Evolutionary conservation across 106 monocot genomes (phyloP).

Genomic region (Apostasia ramifera): DNA sequence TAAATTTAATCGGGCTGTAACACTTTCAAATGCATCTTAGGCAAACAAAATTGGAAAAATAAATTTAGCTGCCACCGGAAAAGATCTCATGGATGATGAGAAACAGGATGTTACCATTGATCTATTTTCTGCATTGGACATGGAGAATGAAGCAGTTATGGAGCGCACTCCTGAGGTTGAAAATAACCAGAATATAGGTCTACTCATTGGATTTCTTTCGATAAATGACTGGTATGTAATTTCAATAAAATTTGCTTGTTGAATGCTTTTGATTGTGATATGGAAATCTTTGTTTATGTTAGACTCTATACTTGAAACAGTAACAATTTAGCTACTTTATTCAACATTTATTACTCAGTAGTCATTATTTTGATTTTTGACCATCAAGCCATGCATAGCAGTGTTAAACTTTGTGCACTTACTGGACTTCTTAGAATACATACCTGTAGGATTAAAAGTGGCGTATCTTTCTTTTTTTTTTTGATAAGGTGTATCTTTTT

Average conservation of each 20-base stretch:
- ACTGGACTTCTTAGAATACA: no score
- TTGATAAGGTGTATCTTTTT: no score
- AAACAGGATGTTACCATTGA: constrained; percentile 81
- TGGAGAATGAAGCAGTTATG: constrained; percentile 66
- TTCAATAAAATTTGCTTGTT: neutral
- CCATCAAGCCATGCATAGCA: no score
- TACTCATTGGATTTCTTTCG: constrained; percentile 87
- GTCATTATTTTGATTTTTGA: no score
- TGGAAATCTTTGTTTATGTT: neutral
- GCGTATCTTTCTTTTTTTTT: no score
- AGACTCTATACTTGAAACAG: no score
- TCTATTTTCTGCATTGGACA: constrained; percentile 70
- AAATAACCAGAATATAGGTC: constrained; percentile 81
- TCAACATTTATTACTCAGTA: no score
- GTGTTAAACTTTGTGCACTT: no score
- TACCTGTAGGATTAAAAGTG: no score
- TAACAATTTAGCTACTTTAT: no score
- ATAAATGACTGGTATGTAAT: constrained; percentile 82
- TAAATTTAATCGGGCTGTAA: neutral
- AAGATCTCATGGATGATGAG: constrained; percentile 95
- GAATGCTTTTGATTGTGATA: constrained; percentile 3
- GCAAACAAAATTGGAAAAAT: constrained; percentile 99
- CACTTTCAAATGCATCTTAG: constrained; percentile 20
- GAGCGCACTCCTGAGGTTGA: constrained; percentile 66
- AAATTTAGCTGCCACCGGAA: constrained; percentile 97